Evolutionary conservation across 345 rosid genomes (phyloP).

Genomic region (Sonneratia alba): DNA sequence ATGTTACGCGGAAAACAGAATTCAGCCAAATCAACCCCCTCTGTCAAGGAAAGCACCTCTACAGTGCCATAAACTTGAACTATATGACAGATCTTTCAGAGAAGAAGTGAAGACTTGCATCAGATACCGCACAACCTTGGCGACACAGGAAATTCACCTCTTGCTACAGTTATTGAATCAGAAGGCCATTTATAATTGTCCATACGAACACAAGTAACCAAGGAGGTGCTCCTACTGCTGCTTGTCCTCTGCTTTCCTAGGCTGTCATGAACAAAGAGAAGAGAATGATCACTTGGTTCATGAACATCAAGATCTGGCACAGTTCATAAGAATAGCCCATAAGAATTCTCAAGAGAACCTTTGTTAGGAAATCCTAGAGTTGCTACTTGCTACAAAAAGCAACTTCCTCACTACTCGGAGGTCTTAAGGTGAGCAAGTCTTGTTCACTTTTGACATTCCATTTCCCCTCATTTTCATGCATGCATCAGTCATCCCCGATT

Average conservation of each 20-base stretch:
- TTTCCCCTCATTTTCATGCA: no score
- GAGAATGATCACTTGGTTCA: background rate
- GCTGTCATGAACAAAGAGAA: constrained; percentile 24
- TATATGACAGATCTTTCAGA: background rate
- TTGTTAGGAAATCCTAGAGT: no score
- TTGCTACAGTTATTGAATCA: background rate
- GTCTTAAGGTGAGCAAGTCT: no score
- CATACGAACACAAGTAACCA: background rate
- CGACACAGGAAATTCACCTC: background rate
- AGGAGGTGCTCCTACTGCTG: constrained; percentile 20
- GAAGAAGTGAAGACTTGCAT: background rate
- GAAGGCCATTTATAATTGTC: background rate
- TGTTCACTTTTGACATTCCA: no score
- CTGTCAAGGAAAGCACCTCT: background rate
- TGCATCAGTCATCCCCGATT: no score
- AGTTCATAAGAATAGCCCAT: background rate
- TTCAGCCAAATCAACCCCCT: background rate
- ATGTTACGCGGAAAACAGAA: background rate
- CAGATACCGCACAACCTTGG: background rate
- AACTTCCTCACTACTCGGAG: no score
- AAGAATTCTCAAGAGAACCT: no score
- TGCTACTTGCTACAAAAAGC: no score
- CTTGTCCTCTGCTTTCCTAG: constrained; percentile 79
- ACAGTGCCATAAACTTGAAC: background rate
- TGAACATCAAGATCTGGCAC: background rate